Evolutionary conservation across 768 basidiomycete genomes (phyloP), one percentile per base, ranked within the genome.

Genomic region (Phylloporus sp.): DNA sequence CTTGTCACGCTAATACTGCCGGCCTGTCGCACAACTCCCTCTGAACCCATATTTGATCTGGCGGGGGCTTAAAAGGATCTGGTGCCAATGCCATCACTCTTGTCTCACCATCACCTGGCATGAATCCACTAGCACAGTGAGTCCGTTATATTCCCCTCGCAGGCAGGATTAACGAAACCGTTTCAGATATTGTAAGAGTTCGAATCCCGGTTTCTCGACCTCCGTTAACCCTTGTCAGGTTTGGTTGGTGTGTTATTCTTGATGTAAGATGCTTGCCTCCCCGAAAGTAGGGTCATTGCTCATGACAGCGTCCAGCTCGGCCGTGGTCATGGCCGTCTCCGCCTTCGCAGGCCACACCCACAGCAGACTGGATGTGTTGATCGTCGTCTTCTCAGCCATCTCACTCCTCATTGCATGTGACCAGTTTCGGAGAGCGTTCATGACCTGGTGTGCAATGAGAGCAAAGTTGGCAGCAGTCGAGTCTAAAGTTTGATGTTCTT

Each of bases 361-460:
- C 34, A 65, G 51, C 55, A 57, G 52, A 18, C 22, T 63, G 31
- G 54, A 63, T 26, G 2, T 52, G 6, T 16, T 65, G 12, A 7
- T 57, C 16, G 15, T 65, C 28, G 26, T 59, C 27, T 54, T 53
- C 50, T 49, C 60, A 5, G 55, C 22, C 5, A 47, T 62, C 38
- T 45, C 57, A 5, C 44, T 59, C 40, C 22, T 54, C 45, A 46
- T 65, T 5, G 50, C 63, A 9, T 59, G 54, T 6, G 57, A 62
- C 41, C 60, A 65, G 43, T 59, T 65, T 29, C 31, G 51, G 43
- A 59, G 60, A 31, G 63, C 55, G 7, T 52, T 64, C 38, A 1
- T 59, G 20, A 24, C 32, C 20, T 65, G 62, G 62, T 12, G 45
- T 27, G 48, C 43, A 20, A 35, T 23, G 35, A 59, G 48, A 40